Percentiles rank a stretch among this genome's conserved stretches.
These are phyloP conservation scores for Leccinum aurantiacum DNA, from an alignment of 768 basidiomycete species.

Conservation along the genomic window DNA sequence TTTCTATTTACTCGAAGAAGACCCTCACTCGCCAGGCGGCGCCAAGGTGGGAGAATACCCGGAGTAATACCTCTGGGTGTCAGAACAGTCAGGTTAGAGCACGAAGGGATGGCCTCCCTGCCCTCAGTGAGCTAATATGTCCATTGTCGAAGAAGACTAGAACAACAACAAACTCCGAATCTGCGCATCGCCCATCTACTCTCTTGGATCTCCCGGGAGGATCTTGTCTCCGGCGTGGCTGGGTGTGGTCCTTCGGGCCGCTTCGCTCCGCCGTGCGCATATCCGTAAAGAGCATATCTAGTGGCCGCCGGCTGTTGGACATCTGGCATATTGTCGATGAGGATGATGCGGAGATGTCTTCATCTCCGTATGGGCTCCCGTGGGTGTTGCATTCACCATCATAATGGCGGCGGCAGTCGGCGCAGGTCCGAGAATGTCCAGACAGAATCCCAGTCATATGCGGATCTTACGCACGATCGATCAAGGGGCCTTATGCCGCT, in stretches of 20 bases:
- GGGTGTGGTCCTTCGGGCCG: background rate
- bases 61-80: no score
- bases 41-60: background rate
- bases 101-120: background rate
- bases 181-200: background rate
- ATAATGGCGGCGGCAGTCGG: background rate
- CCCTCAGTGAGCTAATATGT: background rate
- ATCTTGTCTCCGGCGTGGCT: background rate
- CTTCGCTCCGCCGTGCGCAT: background rate
- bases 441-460: background rate
- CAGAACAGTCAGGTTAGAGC: background rate
- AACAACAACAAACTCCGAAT: background rate
- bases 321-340: background rate
- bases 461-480: background rate
- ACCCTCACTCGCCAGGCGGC: no score
- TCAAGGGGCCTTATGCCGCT: background rate
- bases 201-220: background rate
- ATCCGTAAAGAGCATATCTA: background rate
- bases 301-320: background rate
- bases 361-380: background rate
- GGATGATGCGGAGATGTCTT: background rate
- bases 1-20: background rate
- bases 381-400: background rate
- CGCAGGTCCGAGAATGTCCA: background rate
- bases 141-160: background rate